These are phyloP conservation scores for Rhodotorula kratochvilovae DNA, from an alignment of 768 basidiomycete genomes.

Conservation along the genomic window DNA sequence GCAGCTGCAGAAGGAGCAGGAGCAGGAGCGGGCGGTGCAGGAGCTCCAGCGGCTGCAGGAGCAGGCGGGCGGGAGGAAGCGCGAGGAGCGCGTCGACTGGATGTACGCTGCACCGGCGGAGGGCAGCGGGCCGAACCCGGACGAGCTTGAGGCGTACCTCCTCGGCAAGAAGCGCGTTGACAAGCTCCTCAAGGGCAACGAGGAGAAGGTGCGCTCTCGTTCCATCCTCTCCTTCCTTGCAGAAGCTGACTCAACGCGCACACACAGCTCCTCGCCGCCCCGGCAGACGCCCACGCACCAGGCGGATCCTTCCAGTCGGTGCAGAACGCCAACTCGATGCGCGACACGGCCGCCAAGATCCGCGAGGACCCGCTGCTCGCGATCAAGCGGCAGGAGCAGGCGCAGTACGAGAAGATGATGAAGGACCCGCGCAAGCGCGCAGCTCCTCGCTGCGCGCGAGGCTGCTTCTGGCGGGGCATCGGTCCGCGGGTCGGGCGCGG, in stretches of 20 bases:
- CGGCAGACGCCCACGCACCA: background rate
- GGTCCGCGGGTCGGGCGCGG: conserved; percentile 55
- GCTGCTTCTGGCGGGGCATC: background rate
- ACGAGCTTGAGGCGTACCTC: conserved; percentile 92
- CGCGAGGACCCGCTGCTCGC: conserved; percentile 95
- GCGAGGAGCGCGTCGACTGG: conserved; percentile 94
- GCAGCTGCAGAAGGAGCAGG: conserved; percentile 93
- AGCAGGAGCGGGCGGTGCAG: conserved; percentile 92
- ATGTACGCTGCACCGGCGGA: conserved; percentile 98
- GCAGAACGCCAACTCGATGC: conserved; percentile 78
- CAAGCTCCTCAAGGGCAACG: conserved; percentile 84
- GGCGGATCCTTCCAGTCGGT: conserved; percentile 35
- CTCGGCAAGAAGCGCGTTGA: conserved; percentile 97
- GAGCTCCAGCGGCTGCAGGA: conserved; percentile 94
- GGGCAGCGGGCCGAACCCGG: conserved; percentile 76
- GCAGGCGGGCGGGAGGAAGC: conserved; percentile 79
- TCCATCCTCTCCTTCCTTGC: background rate
- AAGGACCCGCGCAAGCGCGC: conserved; percentile 78
- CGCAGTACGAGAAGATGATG: conserved; percentile 62
- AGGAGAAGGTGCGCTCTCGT: conserved; percentile 61
- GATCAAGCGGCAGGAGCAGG: conserved; percentile 96
- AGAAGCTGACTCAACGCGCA: background rate
- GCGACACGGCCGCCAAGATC: conserved; percentile 87
- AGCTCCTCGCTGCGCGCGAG: conserved; percentile 50
- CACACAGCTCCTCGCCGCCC: conserved; percentile 28